Conservation (phyloP, 495 filamentous ascomycete genomes). For the Penicillium canariense region DNA sequence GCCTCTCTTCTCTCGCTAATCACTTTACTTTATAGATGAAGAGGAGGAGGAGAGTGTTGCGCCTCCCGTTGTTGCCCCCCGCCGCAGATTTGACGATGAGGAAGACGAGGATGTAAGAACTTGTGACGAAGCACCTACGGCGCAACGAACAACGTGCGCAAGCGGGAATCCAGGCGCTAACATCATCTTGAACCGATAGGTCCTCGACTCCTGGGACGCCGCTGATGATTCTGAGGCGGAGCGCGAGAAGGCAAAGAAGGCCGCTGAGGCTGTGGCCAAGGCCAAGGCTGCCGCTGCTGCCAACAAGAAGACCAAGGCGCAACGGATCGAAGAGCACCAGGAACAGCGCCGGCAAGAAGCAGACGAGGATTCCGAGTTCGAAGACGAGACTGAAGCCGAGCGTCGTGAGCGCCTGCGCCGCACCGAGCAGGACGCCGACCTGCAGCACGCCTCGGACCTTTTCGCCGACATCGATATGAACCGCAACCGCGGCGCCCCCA, state of each 20-base stretch:
- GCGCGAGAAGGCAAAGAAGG: conserved; percentile 88
- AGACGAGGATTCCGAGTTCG: conserved; percentile 50
- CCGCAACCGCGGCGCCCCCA: conserved; percentile 57
- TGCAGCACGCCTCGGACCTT: conserved; percentile 88
- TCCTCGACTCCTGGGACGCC: conserved; percentile 95
- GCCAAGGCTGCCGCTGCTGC: conserved; percentile 88
- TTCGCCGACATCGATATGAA: conserved; percentile 76
- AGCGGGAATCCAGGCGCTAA: conserved; percentile 1
- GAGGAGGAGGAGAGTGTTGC: conserved; percentile 65
- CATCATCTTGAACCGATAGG: conserved; percentile 46
- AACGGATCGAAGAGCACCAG: conserved; percentile 80
- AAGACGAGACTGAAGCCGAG: conserved; percentile 62
- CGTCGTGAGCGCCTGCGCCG: conserved; percentile 68
- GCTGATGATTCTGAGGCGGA: conserved; percentile 97
- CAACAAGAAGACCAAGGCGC: conserved; percentile 83
- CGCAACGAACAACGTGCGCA: neutral
- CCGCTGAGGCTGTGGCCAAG: conserved; percentile 81
- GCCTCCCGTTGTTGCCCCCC: conserved; percentile 58
- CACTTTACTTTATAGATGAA: conserved; percentile 51
- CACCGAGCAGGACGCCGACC: conserved; percentile 83
- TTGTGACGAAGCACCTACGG: neutral
- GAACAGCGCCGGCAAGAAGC: conserved; percentile 42
- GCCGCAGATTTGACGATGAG: conserved; percentile 84
- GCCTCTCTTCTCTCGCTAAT: conserved; percentile 2
- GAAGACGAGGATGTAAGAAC: conserved; percentile 82